Evolutionary conservation across 345 rosid genomes (phyloP).

Genomic region (Syzygium aromaticum): DNA sequence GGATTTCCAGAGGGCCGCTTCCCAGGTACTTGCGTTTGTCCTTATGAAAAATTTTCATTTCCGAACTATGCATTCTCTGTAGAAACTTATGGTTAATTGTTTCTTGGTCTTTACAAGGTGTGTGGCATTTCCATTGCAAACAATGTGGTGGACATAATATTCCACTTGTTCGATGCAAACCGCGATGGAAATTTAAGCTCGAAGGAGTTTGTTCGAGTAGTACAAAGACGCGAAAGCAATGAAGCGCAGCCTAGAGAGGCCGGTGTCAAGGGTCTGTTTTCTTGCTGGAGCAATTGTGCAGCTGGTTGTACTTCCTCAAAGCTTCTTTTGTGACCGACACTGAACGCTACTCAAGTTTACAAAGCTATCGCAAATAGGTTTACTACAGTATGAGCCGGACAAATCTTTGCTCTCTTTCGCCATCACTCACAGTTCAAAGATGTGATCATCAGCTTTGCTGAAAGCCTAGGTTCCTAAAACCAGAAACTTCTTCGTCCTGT

Average conservation of each 20-base stretch:
- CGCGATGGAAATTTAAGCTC: slow-evolving; percentile 43
- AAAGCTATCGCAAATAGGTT: background rate
- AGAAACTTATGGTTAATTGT: too few species aligned
- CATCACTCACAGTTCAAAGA: background rate
- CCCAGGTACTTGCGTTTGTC: slow-evolving; percentile 19
- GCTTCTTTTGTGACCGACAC: background rate
- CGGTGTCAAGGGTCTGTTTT: slow-evolving; percentile 20
- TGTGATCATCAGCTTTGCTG: background rate
- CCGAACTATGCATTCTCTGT: background rate
- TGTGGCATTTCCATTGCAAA: slow-evolving; percentile 35
- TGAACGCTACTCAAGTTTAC: background rate
- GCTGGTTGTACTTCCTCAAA: slow-evolving; percentile 11
- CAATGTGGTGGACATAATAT: slow-evolving; percentile 45
- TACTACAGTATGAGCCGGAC: background rate
- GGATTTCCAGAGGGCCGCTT: slow-evolving; percentile 68
- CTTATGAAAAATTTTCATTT: background rate
- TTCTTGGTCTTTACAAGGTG: slow-evolving; percentile 21
- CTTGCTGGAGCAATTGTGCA: slow-evolving; percentile 29
- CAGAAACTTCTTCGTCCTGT: background rate
- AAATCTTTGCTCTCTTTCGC: background rate
- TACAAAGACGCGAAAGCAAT: slow-evolving; percentile 31
- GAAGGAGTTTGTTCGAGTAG: slow-evolving; percentile 43
- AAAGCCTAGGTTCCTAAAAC: background rate
- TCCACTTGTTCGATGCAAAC: slow-evolving; percentile 48
- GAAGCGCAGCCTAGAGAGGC: slow-evolving; percentile 14